Evolutionary conservation across 1,284 basidiomycete species (phyloP).

Genomic region (Pterula multifida): DNA sequence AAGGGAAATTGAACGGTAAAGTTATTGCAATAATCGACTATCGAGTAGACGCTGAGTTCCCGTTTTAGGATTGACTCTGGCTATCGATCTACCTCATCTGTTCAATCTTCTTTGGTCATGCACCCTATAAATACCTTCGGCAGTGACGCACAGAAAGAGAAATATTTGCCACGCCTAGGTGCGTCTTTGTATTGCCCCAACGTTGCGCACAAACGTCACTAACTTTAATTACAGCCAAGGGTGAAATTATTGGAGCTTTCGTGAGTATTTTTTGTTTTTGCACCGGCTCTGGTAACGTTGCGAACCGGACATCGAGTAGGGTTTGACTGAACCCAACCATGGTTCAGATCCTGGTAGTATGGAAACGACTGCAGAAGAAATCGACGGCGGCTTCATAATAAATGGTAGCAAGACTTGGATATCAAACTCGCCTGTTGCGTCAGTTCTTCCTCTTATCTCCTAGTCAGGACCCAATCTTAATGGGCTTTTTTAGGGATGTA

Average conservation of each 20-base stretch:
- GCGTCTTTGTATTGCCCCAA: constrained; percentile 10
- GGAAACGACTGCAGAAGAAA: constrained; percentile 86
- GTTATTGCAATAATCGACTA: background rate
- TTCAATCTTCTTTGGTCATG: constrained; percentile 97
- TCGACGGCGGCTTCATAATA: constrained; percentile 75
- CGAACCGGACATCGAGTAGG: constrained; percentile 28
- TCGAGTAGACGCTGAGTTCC: constrained; percentile 2
- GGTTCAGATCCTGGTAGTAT: constrained; percentile 91
- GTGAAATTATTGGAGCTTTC: constrained; percentile 88
- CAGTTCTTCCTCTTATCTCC: constrained; percentile 20
- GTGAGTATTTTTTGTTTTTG: constrained; percentile 31
- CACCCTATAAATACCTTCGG: constrained; percentile 94
- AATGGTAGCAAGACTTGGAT: constrained; percentile 98
- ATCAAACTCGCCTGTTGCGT: constrained; percentile 82
- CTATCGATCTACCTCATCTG: constrained; percentile 91
- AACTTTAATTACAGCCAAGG: constrained; percentile 45
- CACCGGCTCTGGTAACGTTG: background rate
- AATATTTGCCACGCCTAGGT: constrained; percentile 81
- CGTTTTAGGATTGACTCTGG: constrained; percentile 78
- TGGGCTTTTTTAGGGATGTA: constrained; percentile 41
- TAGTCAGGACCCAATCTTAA: no score
- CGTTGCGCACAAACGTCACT: background rate
- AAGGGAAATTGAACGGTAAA: constrained; percentile 82
- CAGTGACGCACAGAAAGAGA: constrained; percentile 81
- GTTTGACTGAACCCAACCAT: constrained; percentile 93